These are phyloP conservation scores for Penicillium soppii DNA, from an alignment of 495 filamentous ascomycete species.

Conservation along the genomic window DNA sequence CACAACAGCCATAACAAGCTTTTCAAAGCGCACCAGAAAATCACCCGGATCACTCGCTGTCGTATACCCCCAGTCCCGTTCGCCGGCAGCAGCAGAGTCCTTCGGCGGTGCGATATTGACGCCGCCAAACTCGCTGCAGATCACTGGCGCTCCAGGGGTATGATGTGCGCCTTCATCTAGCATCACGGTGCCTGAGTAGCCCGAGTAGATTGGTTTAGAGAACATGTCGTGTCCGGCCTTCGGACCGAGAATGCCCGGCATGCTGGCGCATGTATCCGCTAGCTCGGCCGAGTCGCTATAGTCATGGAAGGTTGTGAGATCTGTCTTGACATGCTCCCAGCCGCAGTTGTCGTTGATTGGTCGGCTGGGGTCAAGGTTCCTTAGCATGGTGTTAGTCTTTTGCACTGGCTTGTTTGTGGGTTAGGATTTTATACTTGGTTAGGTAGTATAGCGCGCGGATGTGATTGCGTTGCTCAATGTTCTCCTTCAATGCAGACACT, in stretches of 20 bases:
- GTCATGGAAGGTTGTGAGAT: conserved; percentile 62
- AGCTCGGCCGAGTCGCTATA: conserved; percentile 53
- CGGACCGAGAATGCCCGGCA: conserved; percentile 43
- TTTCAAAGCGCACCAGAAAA: conserved; percentile 30
- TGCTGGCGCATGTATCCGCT: conserved; percentile 43
- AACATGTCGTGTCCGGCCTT: conserved; percentile 51
- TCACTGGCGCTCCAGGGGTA: conserved; percentile 49
- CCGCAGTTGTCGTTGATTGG: conserved; percentile 66
- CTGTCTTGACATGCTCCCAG: conserved; percentile 59
- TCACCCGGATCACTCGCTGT: conserved; percentile 36
- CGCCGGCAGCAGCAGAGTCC: conserved; percentile 19
- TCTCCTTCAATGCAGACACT: conserved; percentile 49
- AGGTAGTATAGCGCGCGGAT: conserved; percentile 56
- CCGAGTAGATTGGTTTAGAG: conserved; percentile 34
- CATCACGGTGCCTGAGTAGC: conserved; percentile 16
- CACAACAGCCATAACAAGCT: conserved; percentile 35
- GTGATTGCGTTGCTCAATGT: conserved; percentile 56
- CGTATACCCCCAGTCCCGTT: conserved; percentile 41
- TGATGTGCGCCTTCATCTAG: conserved; percentile 46
- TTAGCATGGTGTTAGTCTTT: conserved; percentile 9
- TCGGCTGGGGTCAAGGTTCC: conserved; percentile 54
- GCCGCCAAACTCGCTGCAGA: conserved; percentile 60
- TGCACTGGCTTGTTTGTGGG: not conserved
- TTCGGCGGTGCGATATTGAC: conserved; percentile 54
- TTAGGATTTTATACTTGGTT: conserved; percentile 48